These are phyloP conservation scores for Kodamaea neixiangensis DNA, from an alignment of 805 yeast genomes.

Conservation along the genomic window DNA sequence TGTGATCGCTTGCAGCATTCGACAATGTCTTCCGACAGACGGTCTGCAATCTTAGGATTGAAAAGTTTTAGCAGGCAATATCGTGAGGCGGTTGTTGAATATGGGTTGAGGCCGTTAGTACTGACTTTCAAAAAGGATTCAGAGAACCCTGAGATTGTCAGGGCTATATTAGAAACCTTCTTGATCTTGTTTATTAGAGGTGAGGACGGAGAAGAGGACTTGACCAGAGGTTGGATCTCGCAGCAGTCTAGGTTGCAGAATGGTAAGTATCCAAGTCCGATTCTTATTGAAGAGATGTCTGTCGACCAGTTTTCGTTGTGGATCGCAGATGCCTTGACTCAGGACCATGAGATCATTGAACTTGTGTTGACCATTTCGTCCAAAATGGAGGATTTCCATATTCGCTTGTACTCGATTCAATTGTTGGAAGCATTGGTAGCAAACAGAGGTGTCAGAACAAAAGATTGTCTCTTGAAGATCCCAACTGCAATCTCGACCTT, in stretches of 20 bases:
- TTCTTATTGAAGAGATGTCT: conserved; percentile 53
- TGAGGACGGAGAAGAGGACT: conserved; percentile 54
- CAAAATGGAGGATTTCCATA: conserved; percentile 65
- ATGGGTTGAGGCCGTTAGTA: conserved; percentile 76
- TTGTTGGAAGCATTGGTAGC: conserved; percentile 79
- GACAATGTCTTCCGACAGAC: conserved; percentile 75
- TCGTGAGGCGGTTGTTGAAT: conserved; percentile 87
- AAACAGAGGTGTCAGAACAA: conserved; percentile 71
- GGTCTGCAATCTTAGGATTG: conserved; percentile 88
- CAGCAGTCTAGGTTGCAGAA: conserved; percentile 72
- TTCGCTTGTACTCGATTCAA: conserved; percentile 79
- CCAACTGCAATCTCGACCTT: conserved; percentile 81
- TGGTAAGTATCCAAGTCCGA: conserved; percentile 79
- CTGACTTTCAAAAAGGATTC: conserved; percentile 63
- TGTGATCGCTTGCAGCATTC: conserved; percentile 88
- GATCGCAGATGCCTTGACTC: conserved; percentile 93
- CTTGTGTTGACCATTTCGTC: conserved; percentile 46
- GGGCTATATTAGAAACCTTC: conserved; percentile 83
- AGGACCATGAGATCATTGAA: conserved; percentile 36
- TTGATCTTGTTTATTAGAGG: conserved; percentile 78
- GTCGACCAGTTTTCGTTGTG: conserved; percentile 88
- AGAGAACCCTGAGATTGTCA: conserved; percentile 69
- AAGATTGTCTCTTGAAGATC: conserved; percentile 67
- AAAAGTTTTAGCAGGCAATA: conserved; percentile 87
- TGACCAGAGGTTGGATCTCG: conserved; percentile 70